Base-by-base conservation (phyloP, 2,329 filamentous ascomycete genomes). In the Aureobasidium sp. region DNA sequence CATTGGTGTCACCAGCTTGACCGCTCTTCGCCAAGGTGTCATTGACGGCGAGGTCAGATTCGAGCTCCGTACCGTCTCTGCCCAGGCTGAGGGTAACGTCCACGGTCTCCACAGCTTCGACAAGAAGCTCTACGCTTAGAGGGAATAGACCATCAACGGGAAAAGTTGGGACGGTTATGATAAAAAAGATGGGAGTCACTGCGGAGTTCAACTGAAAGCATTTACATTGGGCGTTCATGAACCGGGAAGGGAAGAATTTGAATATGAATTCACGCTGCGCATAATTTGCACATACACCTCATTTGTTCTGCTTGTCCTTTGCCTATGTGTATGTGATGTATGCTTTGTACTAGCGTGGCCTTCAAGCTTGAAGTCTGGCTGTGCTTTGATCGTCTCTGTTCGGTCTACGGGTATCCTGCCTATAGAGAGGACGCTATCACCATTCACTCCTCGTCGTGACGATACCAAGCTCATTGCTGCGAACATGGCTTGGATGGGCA, bases 21-120 rank as follows among this genome's bases (percentile, higher is more conserved):
- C 81, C 44, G 88, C 86, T 69, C 82, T 99, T 63, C 91, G 93
- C 74, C 78, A 88, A 66, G 83, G 83, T 67, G 92, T 96, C 31
- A 77, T 80, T 67, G 81, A 85, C 35, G 91, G 92, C 64, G 84
- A 79, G 54, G 86, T 97, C 61, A 86, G 94, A 71, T 99, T 99
- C 74, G 94, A 99, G 82, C 82, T 97, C 71, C 84, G 94, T 70
- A 97, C 91, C 64, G 89, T 91, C 64, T 96, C 91, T 76, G 94
- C 94, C 56, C 91, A 96, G 83, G 83, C 95, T 63, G 94, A 99
- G 82, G 94, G 94, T 67, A 94, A 93, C 73, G 92, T 99, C 65
- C 95, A 97, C 79, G 85, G 85, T 63, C 91, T 99, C 83, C 91
- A 97, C 81, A 93, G 90, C 74, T 97, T 96, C 75, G 94, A 97